These are phyloP conservation scores for Medicago lupulina DNA, from an alignment of 306 rosid genomes.

Conservation along the genomic window DNA sequence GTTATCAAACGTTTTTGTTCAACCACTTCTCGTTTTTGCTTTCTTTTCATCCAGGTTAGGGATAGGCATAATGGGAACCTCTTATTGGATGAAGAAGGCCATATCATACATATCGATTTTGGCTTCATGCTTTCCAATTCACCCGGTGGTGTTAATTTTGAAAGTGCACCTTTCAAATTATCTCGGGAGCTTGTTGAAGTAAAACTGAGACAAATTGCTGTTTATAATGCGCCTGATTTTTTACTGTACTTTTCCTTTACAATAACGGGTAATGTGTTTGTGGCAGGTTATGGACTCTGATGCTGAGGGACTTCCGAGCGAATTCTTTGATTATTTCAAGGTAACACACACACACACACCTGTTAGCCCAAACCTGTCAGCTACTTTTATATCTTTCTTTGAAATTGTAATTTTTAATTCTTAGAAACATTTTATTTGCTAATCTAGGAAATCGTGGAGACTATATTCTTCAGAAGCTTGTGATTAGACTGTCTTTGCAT, in stretches of 20 bases:
- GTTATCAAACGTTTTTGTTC: slow-evolving; percentile 30
- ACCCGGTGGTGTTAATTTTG: slow-evolving; percentile 98
- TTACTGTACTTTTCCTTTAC: slow-evolving; percentile 24
- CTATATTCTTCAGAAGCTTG: slow-evolving; percentile 13
- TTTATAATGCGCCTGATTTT: slow-evolving; percentile 20
- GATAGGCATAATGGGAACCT: slow-evolving; percentile 98
- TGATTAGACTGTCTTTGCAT: slow-evolving; percentile 5
- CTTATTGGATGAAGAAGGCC: slow-evolving; percentile 95
- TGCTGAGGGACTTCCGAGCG: slow-evolving; percentile 98
- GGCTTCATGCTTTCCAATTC: slow-evolving; percentile 99
- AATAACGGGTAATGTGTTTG: slow-evolving; percentile 31
- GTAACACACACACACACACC: too few species aligned
- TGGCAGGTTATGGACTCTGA: slow-evolving; percentile 98
- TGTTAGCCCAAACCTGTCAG: slow-evolving; percentile 17
- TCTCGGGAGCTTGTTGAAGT: slow-evolving; percentile 98
- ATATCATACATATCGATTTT: slow-evolving; percentile 94
- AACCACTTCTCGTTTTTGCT: slow-evolving; percentile 35
- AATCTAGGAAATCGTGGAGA: neutral
- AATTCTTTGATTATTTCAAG: slow-evolving; percentile 97
- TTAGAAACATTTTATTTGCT: neutral
- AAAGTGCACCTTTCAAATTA: slow-evolving; percentile 96
- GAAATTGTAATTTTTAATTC: slow-evolving; percentile 21
- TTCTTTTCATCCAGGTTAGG: slow-evolving; percentile 64
- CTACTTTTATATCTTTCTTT: slow-evolving; percentile 1
- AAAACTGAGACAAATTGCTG: slow-evolving; percentile 38